Conservation (phyloP, 2,329 filamentous ascomycete genomes). For the Penicillium sp. region DNA sequence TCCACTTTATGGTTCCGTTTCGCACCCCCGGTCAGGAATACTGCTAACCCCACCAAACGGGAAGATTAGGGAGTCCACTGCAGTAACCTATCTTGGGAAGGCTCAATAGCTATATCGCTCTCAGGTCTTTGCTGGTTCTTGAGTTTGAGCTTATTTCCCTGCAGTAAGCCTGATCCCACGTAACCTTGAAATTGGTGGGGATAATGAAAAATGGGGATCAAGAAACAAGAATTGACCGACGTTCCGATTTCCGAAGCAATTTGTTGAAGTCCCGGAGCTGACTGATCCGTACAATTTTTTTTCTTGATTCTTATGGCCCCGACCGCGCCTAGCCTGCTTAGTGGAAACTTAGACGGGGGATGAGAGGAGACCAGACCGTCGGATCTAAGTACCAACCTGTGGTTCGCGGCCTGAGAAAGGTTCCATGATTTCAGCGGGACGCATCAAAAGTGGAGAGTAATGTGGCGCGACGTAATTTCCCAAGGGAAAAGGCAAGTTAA, state of each 20-base stretch:
- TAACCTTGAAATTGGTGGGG: background rate
- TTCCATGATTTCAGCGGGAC: background rate
- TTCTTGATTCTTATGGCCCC: background rate
- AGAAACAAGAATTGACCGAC: background rate
- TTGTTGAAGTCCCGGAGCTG: slow-evolving; percentile 3
- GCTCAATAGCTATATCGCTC: background rate
- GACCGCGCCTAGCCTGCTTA: background rate
- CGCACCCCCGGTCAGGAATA: slow-evolving; percentile 9
- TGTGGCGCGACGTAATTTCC: background rate
- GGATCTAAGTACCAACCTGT: background rate
- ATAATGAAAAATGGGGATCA: background rate
- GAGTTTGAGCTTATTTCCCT: background rate
- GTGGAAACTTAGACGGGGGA: background rate
- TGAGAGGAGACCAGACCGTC: background rate
- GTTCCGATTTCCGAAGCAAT: background rate
- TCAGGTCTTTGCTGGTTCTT: background rate
- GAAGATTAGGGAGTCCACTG: slow-evolving; percentile 9
- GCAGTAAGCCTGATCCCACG: background rate
- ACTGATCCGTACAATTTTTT: slow-evolving; percentile 13
- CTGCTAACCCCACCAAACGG: slow-evolving; percentile 14
- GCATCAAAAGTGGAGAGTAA: background rate
- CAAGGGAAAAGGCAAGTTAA: background rate
- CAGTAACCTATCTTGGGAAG: background rate
- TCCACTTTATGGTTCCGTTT: slow-evolving; percentile 8
- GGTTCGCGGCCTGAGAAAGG: background rate